Percentiles rank a stretch among this genome's conserved stretches.
Conservation (phyloP, 768 basidiomycete species). For the Amanita rimosa region DNA sequence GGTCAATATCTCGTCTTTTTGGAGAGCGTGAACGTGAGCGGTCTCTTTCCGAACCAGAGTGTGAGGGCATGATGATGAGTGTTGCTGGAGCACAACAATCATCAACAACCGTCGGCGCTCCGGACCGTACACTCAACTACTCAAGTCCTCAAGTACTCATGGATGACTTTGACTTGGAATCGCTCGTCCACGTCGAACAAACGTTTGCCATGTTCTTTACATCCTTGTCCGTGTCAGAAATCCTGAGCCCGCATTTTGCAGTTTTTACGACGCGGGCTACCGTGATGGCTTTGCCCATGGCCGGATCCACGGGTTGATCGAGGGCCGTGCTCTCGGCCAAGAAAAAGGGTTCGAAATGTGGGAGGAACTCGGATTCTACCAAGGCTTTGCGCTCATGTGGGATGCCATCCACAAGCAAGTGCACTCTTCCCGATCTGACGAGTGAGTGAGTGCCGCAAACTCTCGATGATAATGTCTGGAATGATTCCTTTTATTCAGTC, state of each 20-base stretch:
- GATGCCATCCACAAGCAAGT: slow-evolving; percentile 29
- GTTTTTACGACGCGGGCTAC: slow-evolving; percentile 77
- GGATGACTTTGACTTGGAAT: slow-evolving; percentile 44
- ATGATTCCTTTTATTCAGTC: slow-evolving; percentile 20
- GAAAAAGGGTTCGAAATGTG: slow-evolving; percentile 93
- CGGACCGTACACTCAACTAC: neutral
- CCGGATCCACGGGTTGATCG: slow-evolving; percentile 78
- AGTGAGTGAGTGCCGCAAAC: slow-evolving; percentile 39
- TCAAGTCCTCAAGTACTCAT: slow-evolving; percentile 1
- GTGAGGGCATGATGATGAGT: slow-evolving; percentile 21
- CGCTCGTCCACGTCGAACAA: slow-evolving; percentile 52
- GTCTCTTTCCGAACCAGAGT: slow-evolving; percentile 22
- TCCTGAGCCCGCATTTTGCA: slow-evolving; percentile 15
- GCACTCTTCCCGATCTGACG: slow-evolving; percentile 27
- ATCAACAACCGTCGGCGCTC: neutral
- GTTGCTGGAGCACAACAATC: neutral
- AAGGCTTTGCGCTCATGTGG: slow-evolving; percentile 78
- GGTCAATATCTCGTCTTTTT: slow-evolving; percentile 27
- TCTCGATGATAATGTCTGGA: too few species aligned
- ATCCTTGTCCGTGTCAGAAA: neutral
- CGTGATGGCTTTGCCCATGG: slow-evolving; percentile 76
- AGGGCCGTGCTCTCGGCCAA: slow-evolving; percentile 80
- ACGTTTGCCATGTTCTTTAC: slow-evolving; percentile 29
- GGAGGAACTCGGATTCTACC: slow-evolving; percentile 94
- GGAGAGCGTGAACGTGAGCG: slow-evolving; percentile 33